Base-by-base conservation (phyloP, 352 stramenopile genomes). In the Phytopythium aichiense region DNA sequence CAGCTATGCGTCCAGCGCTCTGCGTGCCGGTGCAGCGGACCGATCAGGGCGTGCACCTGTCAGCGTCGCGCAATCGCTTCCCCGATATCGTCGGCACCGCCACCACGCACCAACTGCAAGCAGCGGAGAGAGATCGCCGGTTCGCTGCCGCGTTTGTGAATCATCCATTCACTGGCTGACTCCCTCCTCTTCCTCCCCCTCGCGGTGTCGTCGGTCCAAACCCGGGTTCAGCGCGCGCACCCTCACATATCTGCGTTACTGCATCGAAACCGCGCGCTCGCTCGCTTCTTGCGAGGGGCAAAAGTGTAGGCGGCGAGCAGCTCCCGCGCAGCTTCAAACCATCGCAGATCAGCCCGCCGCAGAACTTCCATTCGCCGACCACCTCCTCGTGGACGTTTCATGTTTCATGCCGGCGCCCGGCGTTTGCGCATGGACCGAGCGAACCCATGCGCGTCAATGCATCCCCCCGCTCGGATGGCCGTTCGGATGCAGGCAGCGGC, bases 251-350 rank as follows among this genome's bases (percentile, higher is more conserved):
- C 42, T 48, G 42, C 42, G 42, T 25, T 48, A 48, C 20, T 48
- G 20, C 42, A 48, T 48, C 42, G 42, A 48, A 48, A 25, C 42
- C 20, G 42, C 42, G 2, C 31, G 31, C 31, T 37, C 9, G 31
- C 31, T 38, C 33, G 33, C 33, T 38, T 38, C 38, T 45, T 6
- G 4, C 38, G 38, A 8, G 1, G 7, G 16, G 1, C 4, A 30
- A 51, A 51, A 51, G 45, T 51, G 45, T 30, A 51, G 45, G 45
- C 22, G n/a, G 45, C 45, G 45, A 51, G 45, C n/a, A 51, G 45
- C n/a, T 51, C 45, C 22, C 20, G n/a, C 38, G 15, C 35, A 40
- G 38, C 11, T 45, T 45, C 38, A 45, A n/a, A 20, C 15, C 38
- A 6, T 43, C 13, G 37, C 13, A 43, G 37, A 43, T 43, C 37